Evolutionary conservation across 192 early-diverging fungal genomes (phyloP), one percentile per base, ranked within the genome.

Genomic region (Powellomyces hirtus): DNA sequence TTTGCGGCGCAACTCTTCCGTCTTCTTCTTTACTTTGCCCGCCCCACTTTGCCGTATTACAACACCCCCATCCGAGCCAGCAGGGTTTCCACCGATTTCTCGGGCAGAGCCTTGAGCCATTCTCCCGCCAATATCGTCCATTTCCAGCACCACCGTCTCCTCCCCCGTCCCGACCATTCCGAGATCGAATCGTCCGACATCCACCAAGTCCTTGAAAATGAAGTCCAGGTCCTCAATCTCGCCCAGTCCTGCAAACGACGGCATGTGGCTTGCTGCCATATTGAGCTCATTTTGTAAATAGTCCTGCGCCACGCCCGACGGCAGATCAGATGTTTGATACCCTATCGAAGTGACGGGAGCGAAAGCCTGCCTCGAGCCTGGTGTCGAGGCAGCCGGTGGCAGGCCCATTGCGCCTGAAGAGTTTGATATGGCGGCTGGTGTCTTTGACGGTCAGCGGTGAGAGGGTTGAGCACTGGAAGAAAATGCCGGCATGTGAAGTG

Each of bases 1-100:
- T 22, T 59, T 44, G 13, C 55, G 38, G 5, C 67, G 38, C 67
- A 69, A 29, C 26, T 37, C 67, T 10, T 30, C 57, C 4, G 67
- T 69, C 31, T 69, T 69, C 40, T 45, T 59, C 55, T 69, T 69
- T 5, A 69, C 67, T 20, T 69, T 69, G 1, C 57, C 56, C 16
- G 34, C 24, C 2, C 46, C 46, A 16, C 27, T 63, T 31, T 56
- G 22, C 16, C 14, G 33, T 8, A 24, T 52, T 8, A 8, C 13
- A 42, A 42, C 40, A 18, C 40, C 40, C 8, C 8, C 10, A 18
- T 18, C 40, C 10, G 10, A 8, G 40, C 40, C 40, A 42, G 18
- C 40, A 18, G 8, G 8, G 40, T 18, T 42, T 8, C 46, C 46
- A 24, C 46, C 46, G 10, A 42, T 42, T 42, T 8, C 18, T 18